Percentiles rank a stretch among this genome's conserved stretches.
Evolutionary conservation across 306 rosid genomes (phyloP).

Genomic region (Quercus suber): DNA sequence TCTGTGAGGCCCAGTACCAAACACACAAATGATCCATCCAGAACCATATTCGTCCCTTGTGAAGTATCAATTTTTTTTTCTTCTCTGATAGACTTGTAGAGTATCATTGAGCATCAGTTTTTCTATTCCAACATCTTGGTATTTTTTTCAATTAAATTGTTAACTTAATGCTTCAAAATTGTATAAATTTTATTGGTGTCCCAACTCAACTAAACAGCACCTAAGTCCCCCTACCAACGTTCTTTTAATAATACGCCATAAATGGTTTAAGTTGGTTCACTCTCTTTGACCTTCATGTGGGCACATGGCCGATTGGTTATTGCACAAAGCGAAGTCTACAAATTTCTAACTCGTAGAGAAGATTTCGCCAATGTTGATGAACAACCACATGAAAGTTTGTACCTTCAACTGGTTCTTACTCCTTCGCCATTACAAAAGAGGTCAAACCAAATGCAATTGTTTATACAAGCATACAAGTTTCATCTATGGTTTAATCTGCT

Average conservation of each 20-base stretch:
- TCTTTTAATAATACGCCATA: not conserved
- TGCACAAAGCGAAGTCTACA: constrained; percentile 23
- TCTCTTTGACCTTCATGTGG: not conserved
- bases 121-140: too few relatives aligned
- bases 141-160: too few relatives aligned
- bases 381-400: constrained; percentile 48
- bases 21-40: too few relatives aligned
- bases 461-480: constrained; percentile 43
- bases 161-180: not conserved
- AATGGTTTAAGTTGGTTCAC: not conserved
- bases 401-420: constrained; percentile 4
- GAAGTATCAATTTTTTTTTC: too few relatives aligned
- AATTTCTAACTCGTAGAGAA: constrained; percentile 23
- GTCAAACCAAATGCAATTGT: constrained; percentile 69
- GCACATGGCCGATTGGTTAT: constrained; percentile 9
- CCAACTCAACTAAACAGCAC: not conserved
- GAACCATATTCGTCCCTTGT: too few relatives aligned
- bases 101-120: too few relatives aligned
- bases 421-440: not conserved
- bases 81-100: too few relatives aligned
- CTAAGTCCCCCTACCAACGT: not conserved
- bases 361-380: constrained; percentile 45
- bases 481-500: not conserved
- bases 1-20: too few relatives aligned
- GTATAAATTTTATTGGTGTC: not conserved